Conservation (phyloP, 2,329 filamentous ascomycete genomes). For the Colletotrichum caudatum region DNA sequence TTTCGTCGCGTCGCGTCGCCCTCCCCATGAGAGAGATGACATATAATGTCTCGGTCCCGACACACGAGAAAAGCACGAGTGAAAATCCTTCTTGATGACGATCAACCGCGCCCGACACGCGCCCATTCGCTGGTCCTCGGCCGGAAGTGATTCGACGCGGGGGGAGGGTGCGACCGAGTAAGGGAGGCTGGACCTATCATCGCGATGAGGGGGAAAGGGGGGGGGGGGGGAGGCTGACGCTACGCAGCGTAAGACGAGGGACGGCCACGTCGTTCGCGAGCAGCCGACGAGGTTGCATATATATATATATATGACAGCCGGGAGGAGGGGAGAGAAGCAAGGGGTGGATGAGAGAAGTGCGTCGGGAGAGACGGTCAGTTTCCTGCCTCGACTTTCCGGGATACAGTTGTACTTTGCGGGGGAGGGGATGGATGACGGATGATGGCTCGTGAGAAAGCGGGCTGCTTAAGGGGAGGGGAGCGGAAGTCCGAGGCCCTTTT, state of each 20-base stretch:
- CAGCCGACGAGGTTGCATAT: background rate
- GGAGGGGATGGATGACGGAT: background rate
- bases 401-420: background rate
- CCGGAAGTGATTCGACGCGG: background rate
- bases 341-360: background rate
- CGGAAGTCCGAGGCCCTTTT: background rate
- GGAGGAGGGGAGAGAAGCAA: background rate
- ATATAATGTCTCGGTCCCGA: background rate
- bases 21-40: background rate
- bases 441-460: background rate
- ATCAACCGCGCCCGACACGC: background rate
- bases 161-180: background rate
- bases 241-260: background rate
- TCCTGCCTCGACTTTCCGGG: background rate
- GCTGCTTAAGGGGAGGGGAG: too few relatives aligned
- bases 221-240: background rate
- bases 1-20: background rate
- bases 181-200: constrained; percentile 14
- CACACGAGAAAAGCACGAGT: background rate
- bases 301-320: background rate
- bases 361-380: too few relatives aligned
- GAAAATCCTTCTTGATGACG: background rate
- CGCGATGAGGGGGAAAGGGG: constrained; percentile 2
- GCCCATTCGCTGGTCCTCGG: background rate
- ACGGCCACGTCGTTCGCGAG: constrained; percentile 2